Conservation (phyloP, 2,329 filamentous ascomycete species). For the Ceratocystiopsis sp. region DNA sequence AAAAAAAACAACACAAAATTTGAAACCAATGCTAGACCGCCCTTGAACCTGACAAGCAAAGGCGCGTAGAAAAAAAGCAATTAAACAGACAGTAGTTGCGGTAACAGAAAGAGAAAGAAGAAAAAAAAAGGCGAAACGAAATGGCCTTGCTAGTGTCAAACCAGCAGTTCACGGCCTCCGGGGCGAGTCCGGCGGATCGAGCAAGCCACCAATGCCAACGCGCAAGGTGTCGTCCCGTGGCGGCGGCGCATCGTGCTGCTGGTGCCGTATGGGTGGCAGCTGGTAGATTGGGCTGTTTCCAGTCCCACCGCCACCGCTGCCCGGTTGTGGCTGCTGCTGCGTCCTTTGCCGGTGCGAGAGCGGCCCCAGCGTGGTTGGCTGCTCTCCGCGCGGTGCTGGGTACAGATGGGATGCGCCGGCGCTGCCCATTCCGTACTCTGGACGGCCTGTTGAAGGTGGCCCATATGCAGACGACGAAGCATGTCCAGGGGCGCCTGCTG, state of each 20-base stretch:
- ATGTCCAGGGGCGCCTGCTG: constrained; percentile 27
- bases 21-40: not conserved
- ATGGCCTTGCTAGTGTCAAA: too few species aligned
- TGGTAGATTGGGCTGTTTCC: constrained; percentile 18
- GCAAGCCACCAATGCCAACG: constrained; percentile 43
- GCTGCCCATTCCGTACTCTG: constrained; percentile 22
- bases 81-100: not conserved
- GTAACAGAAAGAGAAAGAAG: not conserved
- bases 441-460: constrained; percentile 10
- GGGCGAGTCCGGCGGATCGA: constrained; percentile 35
- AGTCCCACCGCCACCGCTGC: constrained; percentile 9
- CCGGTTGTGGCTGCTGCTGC: not conserved
- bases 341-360: constrained; percentile 13
- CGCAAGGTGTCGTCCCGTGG: constrained; percentile 32
- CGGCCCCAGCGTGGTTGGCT: constrained; percentile 16
- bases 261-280: constrained; percentile 30
- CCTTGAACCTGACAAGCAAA: too few species aligned
- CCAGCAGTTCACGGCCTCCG: not conserved
- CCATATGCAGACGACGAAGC: constrained; percentile 21
- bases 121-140: not conserved
- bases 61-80: not conserved
- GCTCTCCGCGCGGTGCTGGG: constrained; percentile 36
- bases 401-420: constrained; percentile 25
- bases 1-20: not conserved
- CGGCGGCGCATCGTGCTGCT: constrained; percentile 15